Percentiles rank a stretch among this genome's conserved stretches.
phyloP scores from a whole-genome alignment of 495 filamentous ascomycete genomes.

The Penicillium herquei region DNA sequence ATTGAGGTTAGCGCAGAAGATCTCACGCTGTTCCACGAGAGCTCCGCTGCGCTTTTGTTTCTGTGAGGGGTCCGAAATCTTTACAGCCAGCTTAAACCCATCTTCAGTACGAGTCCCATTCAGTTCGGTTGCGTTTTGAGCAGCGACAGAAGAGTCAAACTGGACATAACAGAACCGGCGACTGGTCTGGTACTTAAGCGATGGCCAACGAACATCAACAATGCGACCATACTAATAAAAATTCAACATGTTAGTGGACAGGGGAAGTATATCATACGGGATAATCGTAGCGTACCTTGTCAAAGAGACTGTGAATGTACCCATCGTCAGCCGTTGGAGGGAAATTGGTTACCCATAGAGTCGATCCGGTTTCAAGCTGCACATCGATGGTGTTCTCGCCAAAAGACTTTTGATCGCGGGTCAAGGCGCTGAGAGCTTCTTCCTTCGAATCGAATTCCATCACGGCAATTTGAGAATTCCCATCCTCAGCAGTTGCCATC shows the following conservation, averaged over 20 bases:
- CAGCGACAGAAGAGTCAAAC: conserved; percentile 64
- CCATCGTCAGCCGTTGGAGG: conserved; percentile 79
- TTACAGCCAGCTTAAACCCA: conserved; percentile 64
- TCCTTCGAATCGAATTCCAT: conserved; percentile 83
- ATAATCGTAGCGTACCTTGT: conserved; percentile 42
- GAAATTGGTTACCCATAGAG: conserved; percentile 88
- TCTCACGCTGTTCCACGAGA: conserved; percentile 76
- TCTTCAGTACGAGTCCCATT: conserved; percentile 66
- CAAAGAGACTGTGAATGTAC: conserved; percentile 75
- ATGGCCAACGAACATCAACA: conserved; percentile 83
- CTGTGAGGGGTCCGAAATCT: conserved; percentile 76
- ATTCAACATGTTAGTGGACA: neutral
- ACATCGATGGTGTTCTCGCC: conserved; percentile 69
- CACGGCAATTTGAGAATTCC: conserved; percentile 62
- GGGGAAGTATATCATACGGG: neutral
- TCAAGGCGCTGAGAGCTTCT: conserved; percentile 76
- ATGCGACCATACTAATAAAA: conserved; percentile 67
- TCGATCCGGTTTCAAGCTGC: conserved; percentile 67
- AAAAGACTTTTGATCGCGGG: conserved; percentile 73
- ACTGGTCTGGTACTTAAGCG: conserved; percentile 80
- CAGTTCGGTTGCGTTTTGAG: conserved; percentile 65
- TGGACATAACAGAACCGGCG: conserved; percentile 94
- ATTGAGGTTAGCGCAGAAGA: conserved; percentile 78
- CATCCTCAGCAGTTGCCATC: conserved; percentile 55
- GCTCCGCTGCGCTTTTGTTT: conserved; percentile 82